Evolutionary conservation across 2,329 filamentous ascomycete genomes (phyloP).

Genomic region (Septoria linicola): DNA sequence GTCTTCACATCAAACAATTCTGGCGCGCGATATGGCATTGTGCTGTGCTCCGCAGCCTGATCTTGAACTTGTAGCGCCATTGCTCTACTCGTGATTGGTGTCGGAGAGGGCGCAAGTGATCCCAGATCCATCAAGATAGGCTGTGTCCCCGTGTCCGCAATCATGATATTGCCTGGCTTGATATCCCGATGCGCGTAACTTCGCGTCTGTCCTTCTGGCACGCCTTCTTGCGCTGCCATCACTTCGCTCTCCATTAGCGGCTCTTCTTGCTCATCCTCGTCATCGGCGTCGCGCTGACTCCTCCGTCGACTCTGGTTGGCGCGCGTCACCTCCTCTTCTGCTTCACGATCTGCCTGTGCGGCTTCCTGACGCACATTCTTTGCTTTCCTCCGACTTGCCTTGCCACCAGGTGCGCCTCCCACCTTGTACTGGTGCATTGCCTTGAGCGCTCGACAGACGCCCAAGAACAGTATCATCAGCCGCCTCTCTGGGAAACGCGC

Average conservation of each 20-base stretch:
- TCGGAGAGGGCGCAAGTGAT: constrained; percentile 82
- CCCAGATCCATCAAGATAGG: constrained; percentile 98
- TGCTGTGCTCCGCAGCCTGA: constrained; percentile 90
- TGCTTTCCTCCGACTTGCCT: constrained; percentile 52
- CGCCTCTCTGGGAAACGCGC: constrained; percentile 82
- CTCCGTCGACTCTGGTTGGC: constrained; percentile 48
- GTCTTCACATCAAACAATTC: constrained; percentile 98
- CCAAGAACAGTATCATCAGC: constrained; percentile 86
- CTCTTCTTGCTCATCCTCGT: constrained; percentile 67
- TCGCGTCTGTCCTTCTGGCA: constrained; percentile 65
- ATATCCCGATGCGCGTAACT: constrained; percentile 96
- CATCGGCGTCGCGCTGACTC: constrained; percentile 47
- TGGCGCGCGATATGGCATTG: constrained; percentile 96
- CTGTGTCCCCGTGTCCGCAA: constrained; percentile 80
- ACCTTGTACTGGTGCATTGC: constrained; percentile 89
- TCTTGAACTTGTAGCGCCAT: constrained; percentile 91
- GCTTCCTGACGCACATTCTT: constrained; percentile 57
- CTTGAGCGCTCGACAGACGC: constrained; percentile 82
- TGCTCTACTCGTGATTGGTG: constrained; percentile 84
- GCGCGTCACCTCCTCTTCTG: constrained; percentile 46
- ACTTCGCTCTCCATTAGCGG: constrained; percentile 76
- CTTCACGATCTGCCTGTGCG: constrained; percentile 53
- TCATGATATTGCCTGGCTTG: constrained; percentile 99
- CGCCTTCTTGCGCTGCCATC: constrained; percentile 64
- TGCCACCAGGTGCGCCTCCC: constrained; percentile 54